Evolutionary conservation across 2,329 filamentous ascomycete genomes (phyloP).

Genomic region (Teratosphaeria epicoccoides): DNA sequence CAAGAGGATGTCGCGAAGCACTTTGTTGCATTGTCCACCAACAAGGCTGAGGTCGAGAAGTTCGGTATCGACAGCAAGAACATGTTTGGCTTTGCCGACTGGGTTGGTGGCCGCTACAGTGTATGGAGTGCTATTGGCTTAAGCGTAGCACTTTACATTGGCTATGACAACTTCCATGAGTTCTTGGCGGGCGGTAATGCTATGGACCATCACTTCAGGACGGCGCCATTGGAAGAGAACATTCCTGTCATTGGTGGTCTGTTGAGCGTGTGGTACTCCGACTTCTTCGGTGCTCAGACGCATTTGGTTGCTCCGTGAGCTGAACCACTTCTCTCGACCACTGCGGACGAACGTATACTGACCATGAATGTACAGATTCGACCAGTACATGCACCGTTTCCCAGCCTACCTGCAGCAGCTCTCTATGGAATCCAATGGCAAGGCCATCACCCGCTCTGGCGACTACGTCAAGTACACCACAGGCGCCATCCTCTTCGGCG

Average conservation of each 20-base stretch:
- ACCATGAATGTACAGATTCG: conserved; percentile 51
- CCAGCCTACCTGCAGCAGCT: conserved; percentile 97
- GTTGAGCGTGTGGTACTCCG: conserved; percentile 94
- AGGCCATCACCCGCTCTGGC: conserved; percentile 82
- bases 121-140: conserved; percentile 98
- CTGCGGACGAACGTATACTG: conserved; percentile 7
- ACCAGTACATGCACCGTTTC: conserved; percentile 98
- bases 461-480: conserved; percentile 95
- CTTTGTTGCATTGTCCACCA: conserved; percentile 96
- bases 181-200: conserved; percentile 90
- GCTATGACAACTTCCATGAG: conserved; percentile 94
- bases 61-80: conserved; percentile 98
- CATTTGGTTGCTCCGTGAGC: conserved; percentile 89
- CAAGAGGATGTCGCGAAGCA: conserved; percentile 84
- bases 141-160: conserved; percentile 88
- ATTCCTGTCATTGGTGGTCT: conserved; percentile 88
- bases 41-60: conserved; percentile 89
- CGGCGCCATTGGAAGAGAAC: conserved; percentile 84
- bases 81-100: conserved; percentile 99
- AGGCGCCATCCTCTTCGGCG: conserved; percentile 88
- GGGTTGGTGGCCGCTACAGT: conserved; percentile 96
- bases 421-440: conserved; percentile 99
- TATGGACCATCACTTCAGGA: conserved; percentile 97
- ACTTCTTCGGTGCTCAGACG: conserved; percentile 97
- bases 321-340: conserved; percentile 1